A percentile compares a stretch with the other conserved stretches of the same genome.
Conservation (phyloP, 345 rosid genomes). For the Citrus glauca region DNA sequence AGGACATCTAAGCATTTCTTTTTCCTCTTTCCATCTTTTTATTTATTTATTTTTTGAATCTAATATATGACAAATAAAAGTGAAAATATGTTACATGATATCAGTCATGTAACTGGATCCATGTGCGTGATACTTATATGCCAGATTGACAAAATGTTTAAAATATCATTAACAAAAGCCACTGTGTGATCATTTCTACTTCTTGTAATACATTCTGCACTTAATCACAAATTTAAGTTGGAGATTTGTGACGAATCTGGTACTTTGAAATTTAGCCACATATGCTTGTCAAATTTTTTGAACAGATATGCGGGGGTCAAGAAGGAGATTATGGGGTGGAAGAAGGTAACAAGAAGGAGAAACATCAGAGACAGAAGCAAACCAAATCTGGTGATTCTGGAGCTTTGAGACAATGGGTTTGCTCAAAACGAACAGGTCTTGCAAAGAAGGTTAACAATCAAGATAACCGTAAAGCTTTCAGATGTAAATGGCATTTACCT, state of each 20-base stretch:
- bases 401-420: slow-evolving; percentile 52
- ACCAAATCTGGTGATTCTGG: slow-evolving; percentile 44
- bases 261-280: slow-evolving; percentile 6
- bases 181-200: not conserved
- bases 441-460: slow-evolving; percentile 44
- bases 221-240: not conserved
- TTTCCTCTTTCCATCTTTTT: not conserved
- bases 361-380: slow-evolving; percentile 24
- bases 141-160: not conserved
- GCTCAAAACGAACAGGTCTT: slow-evolving; percentile 55
- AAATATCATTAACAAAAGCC: not conserved
- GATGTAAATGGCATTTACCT: slow-evolving; percentile 42
- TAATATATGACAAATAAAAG: not conserved
- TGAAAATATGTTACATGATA: not conserved
- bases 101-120: not conserved
- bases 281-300: slow-evolving; percentile 25
- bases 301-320: slow-evolving; percentile 40
- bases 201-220: not conserved
- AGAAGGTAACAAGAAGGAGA: slow-evolving; percentile 32
- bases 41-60: not conserved
- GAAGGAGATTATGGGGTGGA: slow-evolving; percentile 32
- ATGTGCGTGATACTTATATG: not conserved
- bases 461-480: slow-evolving; percentile 32
- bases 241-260: not conserved
- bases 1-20: not conserved